phyloP scores from a whole-genome alignment of 108 stramenopile genomes.

The Cyclostephanos tholiformis region DNA sequence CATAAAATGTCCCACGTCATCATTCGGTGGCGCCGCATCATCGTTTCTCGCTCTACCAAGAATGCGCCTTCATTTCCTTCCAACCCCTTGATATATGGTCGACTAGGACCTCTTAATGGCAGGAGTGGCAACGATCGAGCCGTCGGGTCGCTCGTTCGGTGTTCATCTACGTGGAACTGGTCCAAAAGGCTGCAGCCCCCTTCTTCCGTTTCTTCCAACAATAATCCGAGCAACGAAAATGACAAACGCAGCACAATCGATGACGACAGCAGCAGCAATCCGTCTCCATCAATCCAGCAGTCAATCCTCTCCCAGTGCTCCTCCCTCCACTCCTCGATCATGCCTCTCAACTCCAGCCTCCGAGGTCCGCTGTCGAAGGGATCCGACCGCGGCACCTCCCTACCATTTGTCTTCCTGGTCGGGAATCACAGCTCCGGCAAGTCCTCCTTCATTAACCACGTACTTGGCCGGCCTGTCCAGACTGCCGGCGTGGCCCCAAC shows the following conservation, averaged over 20 bases:
- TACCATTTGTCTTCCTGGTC: conserved; percentile 96
- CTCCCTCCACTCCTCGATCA: conserved; percentile 60
- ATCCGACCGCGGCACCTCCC: conserved; percentile 67
- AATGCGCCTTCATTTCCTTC: background rate
- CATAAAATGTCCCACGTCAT: no score
- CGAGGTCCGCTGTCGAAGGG: conserved; percentile 63
- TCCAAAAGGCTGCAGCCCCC: conserved; percentile 19
- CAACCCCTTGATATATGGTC: background rate
- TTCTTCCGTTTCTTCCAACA: background rate
- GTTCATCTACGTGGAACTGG: conserved; percentile 49
- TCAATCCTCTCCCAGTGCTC: conserved; percentile 49
- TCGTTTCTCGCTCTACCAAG: background rate
- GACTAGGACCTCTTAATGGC: background rate
- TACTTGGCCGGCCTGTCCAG: conserved; percentile 89
- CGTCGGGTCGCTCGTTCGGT: background rate
- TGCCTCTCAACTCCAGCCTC: conserved; percentile 66
- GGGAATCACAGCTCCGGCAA: conserved; percentile 98
- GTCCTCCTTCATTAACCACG: conserved; percentile 96
- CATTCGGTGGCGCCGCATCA: background rate
- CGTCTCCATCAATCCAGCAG: conserved; percentile 32
- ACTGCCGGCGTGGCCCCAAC: conserved; percentile 99
- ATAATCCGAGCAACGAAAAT: background rate
- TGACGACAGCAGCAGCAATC: conserved; percentile 12
- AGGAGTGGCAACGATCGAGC: background rate
- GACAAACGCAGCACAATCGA: background rate